Percentiles rank a stretch among this genome's conserved stretches.
Evolutionary conservation across 1,284 basidiomycete species (phyloP).

Genomic region (Cutaneotrichosporon arboriforme): DNA sequence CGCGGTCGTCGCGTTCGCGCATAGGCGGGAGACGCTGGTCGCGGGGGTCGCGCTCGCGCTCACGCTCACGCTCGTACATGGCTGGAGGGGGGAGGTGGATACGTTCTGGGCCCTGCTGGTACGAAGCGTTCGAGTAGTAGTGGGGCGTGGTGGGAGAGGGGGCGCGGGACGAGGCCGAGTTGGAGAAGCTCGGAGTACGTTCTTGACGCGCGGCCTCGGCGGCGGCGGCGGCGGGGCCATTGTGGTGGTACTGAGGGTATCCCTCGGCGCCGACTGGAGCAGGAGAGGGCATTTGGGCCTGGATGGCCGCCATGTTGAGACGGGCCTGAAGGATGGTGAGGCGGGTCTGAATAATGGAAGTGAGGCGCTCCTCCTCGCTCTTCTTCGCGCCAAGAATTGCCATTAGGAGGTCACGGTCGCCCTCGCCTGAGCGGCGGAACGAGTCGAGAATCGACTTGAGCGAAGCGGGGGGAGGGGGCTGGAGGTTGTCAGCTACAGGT

Average conservation of each 20-base stretch:
- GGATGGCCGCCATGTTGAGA: slow-evolving; percentile 22
- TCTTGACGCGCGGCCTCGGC: slow-evolving; percentile 2
- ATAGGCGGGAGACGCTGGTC: not conserved
- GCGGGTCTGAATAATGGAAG: slow-evolving; percentile 44
- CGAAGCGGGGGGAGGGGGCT: slow-evolving; percentile 59
- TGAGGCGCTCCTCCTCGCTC: slow-evolving; percentile 64
- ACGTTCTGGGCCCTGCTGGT: slow-evolving; percentile 8
- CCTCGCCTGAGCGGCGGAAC: slow-evolving; percentile 74
- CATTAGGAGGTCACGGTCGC: slow-evolving; percentile 80
- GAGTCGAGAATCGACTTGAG: slow-evolving; percentile 77
- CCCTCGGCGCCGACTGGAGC: not conserved
- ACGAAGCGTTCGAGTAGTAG: not conserved
- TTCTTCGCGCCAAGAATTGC: slow-evolving; percentile 82
- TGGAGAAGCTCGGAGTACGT: slow-evolving; percentile 13
- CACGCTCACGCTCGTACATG: not conserved
- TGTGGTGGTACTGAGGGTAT: not conserved
- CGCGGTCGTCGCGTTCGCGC: slow-evolving; percentile 3
- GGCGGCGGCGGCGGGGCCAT: not conserved
- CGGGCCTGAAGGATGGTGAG: slow-evolving; percentile 45
- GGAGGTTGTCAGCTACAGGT: not conserved
- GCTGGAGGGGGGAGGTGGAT: slow-evolving; percentile 11
- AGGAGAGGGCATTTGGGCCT: slow-evolving; percentile 15
- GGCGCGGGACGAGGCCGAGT: slow-evolving; percentile 1
- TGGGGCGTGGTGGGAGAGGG: not conserved
- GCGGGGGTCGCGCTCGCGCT: slow-evolving; percentile 1